phyloP scores from a whole-genome alignment of 768 basidiomycete genomes.

The Phanerochaete sordida region DNA sequence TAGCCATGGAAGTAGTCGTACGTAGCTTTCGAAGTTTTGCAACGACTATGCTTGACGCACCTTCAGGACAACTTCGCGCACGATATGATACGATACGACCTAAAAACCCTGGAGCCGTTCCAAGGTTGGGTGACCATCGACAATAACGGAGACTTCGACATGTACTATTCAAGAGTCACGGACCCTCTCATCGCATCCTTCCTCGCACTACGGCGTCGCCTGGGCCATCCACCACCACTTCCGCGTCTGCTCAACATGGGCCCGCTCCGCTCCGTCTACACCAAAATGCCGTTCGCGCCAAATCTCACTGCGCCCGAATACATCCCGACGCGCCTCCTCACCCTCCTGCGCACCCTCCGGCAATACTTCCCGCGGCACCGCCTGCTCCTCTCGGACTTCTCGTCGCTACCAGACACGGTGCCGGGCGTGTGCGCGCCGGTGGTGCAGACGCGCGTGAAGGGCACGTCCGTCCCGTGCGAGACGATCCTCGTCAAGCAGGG shows the following conservation, averaged over 20 bases:
- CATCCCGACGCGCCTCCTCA: slow-evolving; percentile 87
- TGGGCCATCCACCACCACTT: slow-evolving; percentile 57
- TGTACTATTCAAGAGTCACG: slow-evolving; percentile 76
- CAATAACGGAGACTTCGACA: slow-evolving; percentile 75
- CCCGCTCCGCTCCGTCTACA: slow-evolving; percentile 59
- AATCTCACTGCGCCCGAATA: slow-evolving; percentile 88
- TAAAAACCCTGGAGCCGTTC: slow-evolving; percentile 72
- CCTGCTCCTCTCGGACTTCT: slow-evolving; percentile 93
- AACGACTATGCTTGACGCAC: neutral
- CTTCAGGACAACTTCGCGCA: slow-evolving; percentile 92
- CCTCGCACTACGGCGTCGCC: slow-evolving; percentile 60
- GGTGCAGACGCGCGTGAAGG: slow-evolving; percentile 89
- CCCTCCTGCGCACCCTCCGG: slow-evolving; percentile 79
- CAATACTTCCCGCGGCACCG: slow-evolving; percentile 87
- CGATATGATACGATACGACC: slow-evolving; percentile 89
- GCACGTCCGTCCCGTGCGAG: slow-evolving; percentile 82
- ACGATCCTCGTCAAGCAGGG: slow-evolving; percentile 93
- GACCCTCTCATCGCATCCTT: slow-evolving; percentile 84
- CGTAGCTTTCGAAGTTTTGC: slow-evolving; percentile 25
- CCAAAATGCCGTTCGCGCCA: slow-evolving; percentile 79
- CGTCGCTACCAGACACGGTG: slow-evolving; percentile 80
- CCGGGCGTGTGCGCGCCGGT: slow-evolving; percentile 80
- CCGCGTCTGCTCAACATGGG: slow-evolving; percentile 52
- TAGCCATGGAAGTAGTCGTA: slow-evolving; percentile 95
- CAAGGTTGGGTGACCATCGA: slow-evolving; percentile 84